Evolutionary conservation across 1,284 basidiomycete genomes (phyloP).

Genomic region (Hymenochaete sp.): DNA sequence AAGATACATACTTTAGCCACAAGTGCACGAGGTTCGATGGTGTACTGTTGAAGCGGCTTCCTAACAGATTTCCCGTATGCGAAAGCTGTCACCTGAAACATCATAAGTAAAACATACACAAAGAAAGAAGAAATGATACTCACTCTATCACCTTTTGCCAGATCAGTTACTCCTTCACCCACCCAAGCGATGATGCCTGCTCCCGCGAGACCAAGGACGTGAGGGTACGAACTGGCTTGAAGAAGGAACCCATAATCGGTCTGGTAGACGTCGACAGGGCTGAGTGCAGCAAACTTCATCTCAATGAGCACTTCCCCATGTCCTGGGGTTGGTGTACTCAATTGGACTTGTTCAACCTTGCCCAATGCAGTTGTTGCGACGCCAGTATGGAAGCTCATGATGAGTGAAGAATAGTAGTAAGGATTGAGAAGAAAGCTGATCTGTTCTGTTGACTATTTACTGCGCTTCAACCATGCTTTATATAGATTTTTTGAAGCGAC

Average conservation of each 20-base stretch:
- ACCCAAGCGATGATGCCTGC: conserved; percentile 34
- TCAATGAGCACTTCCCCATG: conserved; percentile 38
- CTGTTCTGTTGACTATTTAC: no score
- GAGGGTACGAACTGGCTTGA: conserved; percentile 28
- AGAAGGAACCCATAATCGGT: conserved; percentile 31
- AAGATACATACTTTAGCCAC: conserved; percentile 36
- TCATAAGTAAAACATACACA: not conserved
- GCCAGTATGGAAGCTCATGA: conserved; percentile 31
- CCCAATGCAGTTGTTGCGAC: conserved; percentile 33
- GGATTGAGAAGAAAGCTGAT: no score
- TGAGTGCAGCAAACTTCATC: conserved; percentile 36
- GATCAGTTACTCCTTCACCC: conserved; percentile 31
- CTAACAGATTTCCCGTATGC: conserved; percentile 24
- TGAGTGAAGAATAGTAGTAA: no score
- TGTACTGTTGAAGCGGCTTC: conserved; percentile 38
- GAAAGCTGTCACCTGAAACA: conserved; percentile 33
- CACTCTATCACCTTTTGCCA: conserved; percentile 38
- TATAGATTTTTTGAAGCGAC: no score
- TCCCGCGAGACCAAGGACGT: conserved; percentile 33
- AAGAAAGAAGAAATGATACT: conserved; percentile 16
- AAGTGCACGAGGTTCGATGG: conserved; percentile 28
- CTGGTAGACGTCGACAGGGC: conserved; percentile 35
- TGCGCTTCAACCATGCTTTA: no score
- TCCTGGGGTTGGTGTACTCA: conserved; percentile 33
- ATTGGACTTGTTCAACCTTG: conserved; percentile 30